Base-by-base conservation (phyloP, 768 basidiomycete genomes). In the Neoboletus subvelutipes region DNA sequence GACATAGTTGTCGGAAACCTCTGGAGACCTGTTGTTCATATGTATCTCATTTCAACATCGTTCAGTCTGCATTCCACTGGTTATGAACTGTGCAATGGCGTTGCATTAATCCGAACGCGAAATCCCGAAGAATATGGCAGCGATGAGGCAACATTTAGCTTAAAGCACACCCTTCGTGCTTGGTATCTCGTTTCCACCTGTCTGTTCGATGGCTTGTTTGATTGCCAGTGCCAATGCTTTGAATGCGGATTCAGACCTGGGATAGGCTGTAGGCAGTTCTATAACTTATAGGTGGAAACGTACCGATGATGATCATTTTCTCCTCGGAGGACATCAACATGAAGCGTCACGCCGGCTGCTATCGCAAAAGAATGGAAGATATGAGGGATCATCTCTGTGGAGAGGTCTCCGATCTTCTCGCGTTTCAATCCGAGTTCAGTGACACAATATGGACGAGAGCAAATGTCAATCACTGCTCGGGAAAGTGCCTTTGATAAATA, bases 251-350 rank as follows among this genome's bases (percentile, higher is more conserved):
- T 99, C 97, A 13, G 95, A 87, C 52, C 97, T 98, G 65, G 33
- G 41, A 29, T 15, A 37, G 10, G n/a, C 33, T 31, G 36, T 52
- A 55, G 49, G 41, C 49, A 42, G 37, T 47, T 50, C 41, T n/a
- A 28, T 11, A 51, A 22, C 22, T 5, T 40, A 39, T 26, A 13
- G 28, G 34, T 33, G 26, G 13, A 31, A 39, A 69, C 85, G 57
- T 67, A 94, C 96, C 91, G 86, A 75, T 98, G 97, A 72, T 99
- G 97, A 68, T 99, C 97, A 75, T 99, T 99, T 65, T 93, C 88
- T 41, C 97, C 97, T 34, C 94, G 82, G 42, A 99, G 78, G 42
- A 93, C 94, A 67, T 99, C 97, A 50, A 98, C 82, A 67, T 98
- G 96, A 46, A 99, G 78, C 3, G 97, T 98, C 22, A 87, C 88